Percentiles rank a stretch among this genome's conserved stretches.
These are phyloP conservation scores for Solanum chilense DNA, from an alignment of 257 asterid genomes.

Conservation along the genomic window DNA sequence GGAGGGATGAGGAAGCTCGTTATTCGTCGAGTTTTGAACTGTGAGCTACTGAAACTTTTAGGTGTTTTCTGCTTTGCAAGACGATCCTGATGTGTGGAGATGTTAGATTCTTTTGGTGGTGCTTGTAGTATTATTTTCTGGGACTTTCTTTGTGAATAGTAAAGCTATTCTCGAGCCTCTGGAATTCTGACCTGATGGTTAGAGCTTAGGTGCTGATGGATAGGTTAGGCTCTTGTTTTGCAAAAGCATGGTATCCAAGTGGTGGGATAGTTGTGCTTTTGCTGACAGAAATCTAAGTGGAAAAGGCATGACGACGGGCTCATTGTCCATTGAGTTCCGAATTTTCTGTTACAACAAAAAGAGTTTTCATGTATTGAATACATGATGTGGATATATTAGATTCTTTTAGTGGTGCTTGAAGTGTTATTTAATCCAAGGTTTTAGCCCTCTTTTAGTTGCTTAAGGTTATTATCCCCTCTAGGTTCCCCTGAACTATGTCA, in stretches of 20 bases:
- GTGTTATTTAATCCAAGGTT: background rate
- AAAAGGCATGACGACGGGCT: accelerated
- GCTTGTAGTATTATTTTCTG: background rate
- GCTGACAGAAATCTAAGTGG: background rate
- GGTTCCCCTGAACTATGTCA: background rate
- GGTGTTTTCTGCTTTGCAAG: background rate
- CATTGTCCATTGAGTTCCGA: background rate
- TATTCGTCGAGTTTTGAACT: background rate
- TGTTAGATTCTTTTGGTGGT: background rate
- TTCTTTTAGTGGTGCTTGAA: background rate
- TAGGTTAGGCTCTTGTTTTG: background rate
- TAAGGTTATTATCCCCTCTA: too few relatives aligned
- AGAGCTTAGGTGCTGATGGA: background rate
- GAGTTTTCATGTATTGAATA: background rate
- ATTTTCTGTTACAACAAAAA: background rate
- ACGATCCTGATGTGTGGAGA: background rate
- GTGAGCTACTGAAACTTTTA: background rate
- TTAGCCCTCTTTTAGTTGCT: background rate
- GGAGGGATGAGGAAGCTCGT: background rate
- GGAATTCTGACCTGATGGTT: background rate
- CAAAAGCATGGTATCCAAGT: background rate
- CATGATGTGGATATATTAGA: background rate
- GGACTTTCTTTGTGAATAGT: background rate
- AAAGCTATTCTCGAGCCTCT: background rate
- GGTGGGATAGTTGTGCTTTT: background rate